Conservation (phyloP, 1,139 yeast genomes). For the Debaryomyces subglobosus region DNA sequence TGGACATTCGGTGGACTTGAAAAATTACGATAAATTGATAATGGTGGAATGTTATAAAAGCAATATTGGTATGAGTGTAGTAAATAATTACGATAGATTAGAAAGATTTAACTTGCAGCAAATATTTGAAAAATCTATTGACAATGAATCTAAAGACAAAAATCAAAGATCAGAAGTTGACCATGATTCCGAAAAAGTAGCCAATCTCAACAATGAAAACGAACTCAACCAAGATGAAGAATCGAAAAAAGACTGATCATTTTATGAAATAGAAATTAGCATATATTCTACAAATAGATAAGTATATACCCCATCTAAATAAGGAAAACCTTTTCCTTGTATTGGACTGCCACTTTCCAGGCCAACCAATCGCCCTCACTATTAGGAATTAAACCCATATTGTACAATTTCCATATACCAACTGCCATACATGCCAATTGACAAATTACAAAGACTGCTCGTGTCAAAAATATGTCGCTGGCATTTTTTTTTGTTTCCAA, state of each 20-base stretch:
- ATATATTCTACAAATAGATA: not conserved
- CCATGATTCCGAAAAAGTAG: not conserved
- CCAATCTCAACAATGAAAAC: slow-evolving; percentile 6
- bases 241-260: not conserved
- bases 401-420: slow-evolving; percentile 82
- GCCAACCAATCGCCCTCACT: slow-evolving; percentile 89
- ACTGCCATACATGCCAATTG: slow-evolving; percentile 69
- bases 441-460: slow-evolving; percentile 50
- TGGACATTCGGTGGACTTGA: slow-evolving; percentile 80
- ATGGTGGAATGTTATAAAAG: slow-evolving; percentile 87
- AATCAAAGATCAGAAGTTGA: not conserved
- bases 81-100: slow-evolving; percentile 58
- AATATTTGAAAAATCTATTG: slow-evolving; percentile 52
- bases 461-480: slow-evolving; percentile 44
- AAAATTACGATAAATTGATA: slow-evolving; percentile 75
- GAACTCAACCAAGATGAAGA: slow-evolving; percentile 6
- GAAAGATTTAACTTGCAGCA: slow-evolving; percentile 66
- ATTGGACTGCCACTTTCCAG: slow-evolving; percentile 60
- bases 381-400: slow-evolving; percentile 91
- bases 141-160: slow-evolving; percentile 16
- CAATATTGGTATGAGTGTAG: slow-evolving; percentile 81
- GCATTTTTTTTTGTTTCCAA: slow-evolving; percentile 40
- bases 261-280: not conserved
- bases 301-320: slow-evolving; percentile 1
- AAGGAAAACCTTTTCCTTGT: slow-evolving; percentile 25